Percentiles rank a stretch among this genome's conserved stretches.
These are phyloP conservation scores for Aristolochia californica DNA, from an alignment of 164 flowering plant genomes.

Conservation along the genomic window DNA sequence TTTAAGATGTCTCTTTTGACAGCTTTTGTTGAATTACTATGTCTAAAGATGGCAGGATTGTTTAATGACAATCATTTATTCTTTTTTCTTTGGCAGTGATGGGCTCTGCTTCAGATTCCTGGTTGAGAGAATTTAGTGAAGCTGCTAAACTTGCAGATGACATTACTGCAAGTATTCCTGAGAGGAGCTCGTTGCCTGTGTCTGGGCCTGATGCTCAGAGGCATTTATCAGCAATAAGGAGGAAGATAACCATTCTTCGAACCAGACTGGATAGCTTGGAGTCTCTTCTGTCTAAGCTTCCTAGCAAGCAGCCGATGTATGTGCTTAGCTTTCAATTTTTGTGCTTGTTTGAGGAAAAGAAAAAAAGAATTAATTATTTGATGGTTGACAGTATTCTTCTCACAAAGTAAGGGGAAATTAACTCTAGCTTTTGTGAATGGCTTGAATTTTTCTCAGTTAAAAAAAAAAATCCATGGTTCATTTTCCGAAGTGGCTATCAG, in stretches of 20 bases:
- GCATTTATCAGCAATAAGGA: slow-evolving; percentile 59
- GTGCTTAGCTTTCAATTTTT: slow-evolving; percentile 9
- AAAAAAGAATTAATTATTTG: background rate
- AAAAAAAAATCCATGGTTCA: too few relatives aligned
- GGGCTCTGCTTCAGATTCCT: slow-evolving; percentile 68
- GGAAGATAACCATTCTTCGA: slow-evolving; percentile 77
- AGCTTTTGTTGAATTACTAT: background rate
- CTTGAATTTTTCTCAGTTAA: too few relatives aligned
- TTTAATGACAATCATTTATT: background rate
- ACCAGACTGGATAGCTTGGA: slow-evolving; percentile 79
- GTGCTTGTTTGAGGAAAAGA: background rate
- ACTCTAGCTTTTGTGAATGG: background rate
- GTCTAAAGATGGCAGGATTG: background rate
- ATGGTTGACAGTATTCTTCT: background rate
- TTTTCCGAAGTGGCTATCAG: too few relatives aligned
- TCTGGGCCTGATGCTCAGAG: slow-evolving; percentile 80
- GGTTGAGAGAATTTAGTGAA: slow-evolving; percentile 77
- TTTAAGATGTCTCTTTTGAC: background rate
- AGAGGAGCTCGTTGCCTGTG: slow-evolving; percentile 40
- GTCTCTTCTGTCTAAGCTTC: slow-evolving; percentile 57
- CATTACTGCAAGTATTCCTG: slow-evolving; percentile 66
- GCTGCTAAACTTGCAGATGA: slow-evolving; percentile 80
- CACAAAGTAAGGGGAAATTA: background rate
- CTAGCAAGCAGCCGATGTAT: slow-evolving; percentile 69
- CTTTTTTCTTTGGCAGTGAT: slow-evolving; percentile 26